phyloP scores from a whole-genome alignment of 495 filamentous ascomycete species.

The Amphirosellinia nigrospora region DNA sequence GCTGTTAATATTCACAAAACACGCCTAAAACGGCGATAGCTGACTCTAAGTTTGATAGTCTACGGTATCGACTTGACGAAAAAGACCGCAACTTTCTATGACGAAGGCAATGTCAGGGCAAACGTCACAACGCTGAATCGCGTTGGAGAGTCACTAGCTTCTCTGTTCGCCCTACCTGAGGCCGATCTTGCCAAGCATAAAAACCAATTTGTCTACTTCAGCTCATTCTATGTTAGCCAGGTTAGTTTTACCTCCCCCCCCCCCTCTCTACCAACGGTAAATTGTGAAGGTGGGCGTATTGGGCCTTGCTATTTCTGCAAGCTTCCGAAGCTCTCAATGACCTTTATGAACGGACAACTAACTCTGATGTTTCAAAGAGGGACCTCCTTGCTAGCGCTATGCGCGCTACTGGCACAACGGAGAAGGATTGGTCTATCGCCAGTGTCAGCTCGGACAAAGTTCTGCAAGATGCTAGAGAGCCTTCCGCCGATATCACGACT shows the following conservation, averaged over 20 bases:
- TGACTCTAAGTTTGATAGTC: neutral
- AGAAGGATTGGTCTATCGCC: conserved; percentile 58
- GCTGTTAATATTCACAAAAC: neutral
- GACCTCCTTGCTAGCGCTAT: conserved; percentile 48
- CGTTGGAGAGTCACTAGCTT: conserved; percentile 41
- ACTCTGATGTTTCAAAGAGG: conserved; percentile 21
- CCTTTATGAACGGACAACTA: neutral
- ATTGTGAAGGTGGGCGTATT: neutral
- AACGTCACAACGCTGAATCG: conserved; percentile 42
- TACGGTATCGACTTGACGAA: conserved; percentile 34
- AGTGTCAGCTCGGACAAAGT: conserved; percentile 44
- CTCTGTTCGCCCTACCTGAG: conserved; percentile 35
- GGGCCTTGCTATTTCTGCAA: neutral
- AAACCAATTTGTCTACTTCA: conserved; percentile 47
- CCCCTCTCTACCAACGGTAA: neutral
- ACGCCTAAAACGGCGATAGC: neutral
- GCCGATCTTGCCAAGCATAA: conserved; percentile 31
- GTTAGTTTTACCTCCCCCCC: neutral
- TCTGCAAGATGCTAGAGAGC: conserved; percentile 45
- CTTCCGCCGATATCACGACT: conserved; percentile 36
- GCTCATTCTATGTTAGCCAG: conserved; percentile 47
- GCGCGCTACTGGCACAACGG: conserved; percentile 55
- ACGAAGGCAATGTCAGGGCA: conserved; percentile 31
- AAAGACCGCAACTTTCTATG: conserved; percentile 32
- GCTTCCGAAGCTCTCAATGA: neutral